A percentile compares a stretch with the other conserved stretches of the same genome.
Evolutionary conservation across 345 rosid genomes (phyloP).

Genomic region (Conringia planisiliqua): DNA sequence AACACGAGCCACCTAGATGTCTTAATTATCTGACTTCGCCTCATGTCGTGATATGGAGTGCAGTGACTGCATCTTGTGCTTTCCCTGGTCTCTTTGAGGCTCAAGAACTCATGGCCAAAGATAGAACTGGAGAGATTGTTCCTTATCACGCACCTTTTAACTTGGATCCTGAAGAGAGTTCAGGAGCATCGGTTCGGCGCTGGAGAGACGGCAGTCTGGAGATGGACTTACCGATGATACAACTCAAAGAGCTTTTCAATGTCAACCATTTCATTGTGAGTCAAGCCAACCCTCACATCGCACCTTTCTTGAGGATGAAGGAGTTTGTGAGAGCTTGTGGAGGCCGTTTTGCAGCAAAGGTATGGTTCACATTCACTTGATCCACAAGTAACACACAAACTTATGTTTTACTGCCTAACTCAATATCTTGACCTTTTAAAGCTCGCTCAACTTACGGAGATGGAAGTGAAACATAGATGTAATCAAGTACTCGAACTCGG

Average conservation of each 20-base stretch:
- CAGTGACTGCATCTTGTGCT: slow-evolving; percentile 98
- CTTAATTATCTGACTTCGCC: slow-evolving; percentile 95
- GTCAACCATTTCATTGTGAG: slow-evolving; percentile 97
- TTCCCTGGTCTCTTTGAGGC: slow-evolving; percentile 99
- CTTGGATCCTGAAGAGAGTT: slow-evolving; percentile 68
- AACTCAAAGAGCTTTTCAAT: slow-evolving; percentile 89
- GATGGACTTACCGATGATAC: slow-evolving; percentile 96
- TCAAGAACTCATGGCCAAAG: slow-evolving; percentile 98
- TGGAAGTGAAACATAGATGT: slow-evolving; percentile 97
- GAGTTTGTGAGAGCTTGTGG: slow-evolving; percentile 82
- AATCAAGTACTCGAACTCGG: slow-evolving; percentile 82
- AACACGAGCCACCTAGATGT: slow-evolving; percentile 97
- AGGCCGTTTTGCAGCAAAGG: slow-evolving; percentile 96
- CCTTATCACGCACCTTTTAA: slow-evolving; percentile 93
- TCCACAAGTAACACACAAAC: not conserved
- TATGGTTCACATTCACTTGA: slow-evolving; percentile 25
- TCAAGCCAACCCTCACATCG: slow-evolving; percentile 96
- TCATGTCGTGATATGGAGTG: slow-evolving; percentile 99
- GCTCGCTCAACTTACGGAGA: slow-evolving; percentile 86
- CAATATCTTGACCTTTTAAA: slow-evolving; percentile 11
- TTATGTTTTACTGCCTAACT: not conserved
- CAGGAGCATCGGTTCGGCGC: slow-evolving; percentile 55
- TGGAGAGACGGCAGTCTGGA: slow-evolving; percentile 99
- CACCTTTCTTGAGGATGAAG: slow-evolving; percentile 79
- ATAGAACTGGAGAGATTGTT: slow-evolving; percentile 89